Evolutionary conservation across 1,284 basidiomycete genomes (phyloP).

Genomic region (Rhodotorula sp.): DNA sequence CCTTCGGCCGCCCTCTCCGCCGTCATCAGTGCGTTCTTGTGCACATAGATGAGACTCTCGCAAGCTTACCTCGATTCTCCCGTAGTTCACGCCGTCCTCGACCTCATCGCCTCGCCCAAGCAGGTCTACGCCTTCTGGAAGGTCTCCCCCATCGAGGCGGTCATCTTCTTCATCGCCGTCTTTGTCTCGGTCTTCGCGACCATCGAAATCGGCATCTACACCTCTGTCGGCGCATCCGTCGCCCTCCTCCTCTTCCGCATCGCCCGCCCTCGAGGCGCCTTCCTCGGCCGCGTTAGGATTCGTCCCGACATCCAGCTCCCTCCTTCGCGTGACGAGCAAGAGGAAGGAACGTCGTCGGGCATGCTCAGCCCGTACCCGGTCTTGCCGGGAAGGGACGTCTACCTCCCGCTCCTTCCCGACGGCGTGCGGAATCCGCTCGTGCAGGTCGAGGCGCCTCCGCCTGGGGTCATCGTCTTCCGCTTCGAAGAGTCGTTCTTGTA

Average conservation of each 20-base stretch:
- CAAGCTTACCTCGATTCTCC: background rate
- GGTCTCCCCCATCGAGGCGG: slow-evolving; percentile 84
- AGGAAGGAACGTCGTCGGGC: background rate
- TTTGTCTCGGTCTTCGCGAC: slow-evolving; percentile 62
- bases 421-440: slow-evolving; percentile 70
- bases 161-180: slow-evolving; percentile 90
- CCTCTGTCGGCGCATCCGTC: slow-evolving; percentile 72
- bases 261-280: slow-evolving; percentile 83
- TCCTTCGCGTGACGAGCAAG: background rate
- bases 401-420: slow-evolving; percentile 66
- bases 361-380: background rate
- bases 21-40: slow-evolving; percentile 62
- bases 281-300: slow-evolving; percentile 74
- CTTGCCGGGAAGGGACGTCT: slow-evolving; percentile 65
- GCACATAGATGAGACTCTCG: background rate
- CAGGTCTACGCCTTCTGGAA: slow-evolving; percentile 92
- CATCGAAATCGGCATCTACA: slow-evolving; percentile 84
- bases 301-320: slow-evolving; percentile 50
- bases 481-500: slow-evolving; percentile 92
- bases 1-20: slow-evolving; percentile 73
- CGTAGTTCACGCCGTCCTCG: slow-evolving; percentile 61
- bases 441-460: slow-evolving; percentile 72
- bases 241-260: slow-evolving; percentile 82
- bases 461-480: slow-evolving; percentile 88
- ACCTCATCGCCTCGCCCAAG: slow-evolving; percentile 82